These are phyloP conservation scores for Ophiostoma perfectum DNA, from an alignment of 2,329 filamentous ascomycete species.

Conservation along the genomic window DNA sequence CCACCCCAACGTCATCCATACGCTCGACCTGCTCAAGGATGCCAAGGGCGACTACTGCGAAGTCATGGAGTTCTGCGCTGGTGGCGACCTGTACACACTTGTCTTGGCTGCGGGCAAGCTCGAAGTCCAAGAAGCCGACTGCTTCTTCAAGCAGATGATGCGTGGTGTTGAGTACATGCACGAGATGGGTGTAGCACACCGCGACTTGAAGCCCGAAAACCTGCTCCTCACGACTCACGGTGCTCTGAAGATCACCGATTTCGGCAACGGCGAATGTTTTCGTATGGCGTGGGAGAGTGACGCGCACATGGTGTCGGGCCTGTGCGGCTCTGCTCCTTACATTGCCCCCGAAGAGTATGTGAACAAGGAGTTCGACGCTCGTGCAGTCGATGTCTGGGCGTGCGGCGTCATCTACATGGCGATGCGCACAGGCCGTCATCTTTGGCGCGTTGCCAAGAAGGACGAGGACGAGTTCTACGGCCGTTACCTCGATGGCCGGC, in stretches of 20 bases:
- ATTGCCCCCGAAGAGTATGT: constrained; percentile 96
- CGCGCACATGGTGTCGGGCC: constrained; percentile 93
- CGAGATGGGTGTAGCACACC: constrained; percentile 97
- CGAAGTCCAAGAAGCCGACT: constrained; percentile 88
- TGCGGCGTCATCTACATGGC: constrained; percentile 99
- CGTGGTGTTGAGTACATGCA: constrained; percentile 98
- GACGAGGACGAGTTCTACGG: constrained; percentile 97
- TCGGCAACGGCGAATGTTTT: constrained; percentile 98
- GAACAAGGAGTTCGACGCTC: constrained; percentile 91
- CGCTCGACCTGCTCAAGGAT: constrained; percentile 88
- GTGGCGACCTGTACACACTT: constrained; percentile 90
- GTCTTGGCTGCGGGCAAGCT: constrained; percentile 88
- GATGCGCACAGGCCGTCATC: constrained; percentile 90
- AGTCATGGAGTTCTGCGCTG: constrained; percentile 98
- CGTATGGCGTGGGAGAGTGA: constrained; percentile 99
- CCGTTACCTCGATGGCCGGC: constrained; percentile 84
- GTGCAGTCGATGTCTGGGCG: constrained; percentile 97
- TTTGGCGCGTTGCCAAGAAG: constrained; percentile 95
- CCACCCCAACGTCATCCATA: constrained; percentile 97
- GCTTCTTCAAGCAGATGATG: constrained; percentile 99
- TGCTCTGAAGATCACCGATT: constrained; percentile 94
- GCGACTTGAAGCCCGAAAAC: constrained; percentile 95
- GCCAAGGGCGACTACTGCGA: constrained; percentile 97
- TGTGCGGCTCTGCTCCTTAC: constrained; percentile 94
- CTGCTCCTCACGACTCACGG: constrained; percentile 88